Percentiles rank a stretch among this genome's conserved stretches.
phyloP scores from a whole-genome alignment of 2,329 filamentous ascomycete species.

The Fusarium neocosmosporiellum region DNA sequence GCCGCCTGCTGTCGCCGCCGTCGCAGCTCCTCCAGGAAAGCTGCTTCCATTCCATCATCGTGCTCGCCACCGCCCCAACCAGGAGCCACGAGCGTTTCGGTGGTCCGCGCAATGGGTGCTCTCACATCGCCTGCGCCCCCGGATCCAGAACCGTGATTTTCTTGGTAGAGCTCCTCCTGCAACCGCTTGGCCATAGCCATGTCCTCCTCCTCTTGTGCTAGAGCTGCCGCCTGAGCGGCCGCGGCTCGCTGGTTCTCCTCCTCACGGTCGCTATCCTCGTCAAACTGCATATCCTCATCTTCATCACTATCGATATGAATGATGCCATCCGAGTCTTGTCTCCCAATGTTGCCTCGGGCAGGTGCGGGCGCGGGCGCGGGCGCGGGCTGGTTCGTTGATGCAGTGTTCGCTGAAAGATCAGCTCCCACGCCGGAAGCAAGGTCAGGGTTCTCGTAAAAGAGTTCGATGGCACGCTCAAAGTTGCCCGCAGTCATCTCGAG shows the following conservation, averaged over 20 bases:
- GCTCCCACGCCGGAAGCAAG: conserved; percentile 57
- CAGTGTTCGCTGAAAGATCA: conserved; percentile 42
- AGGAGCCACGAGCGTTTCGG: conserved; percentile 89
- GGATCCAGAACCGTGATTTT: conserved; percentile 49
- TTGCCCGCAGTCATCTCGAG: conserved; percentile 87
- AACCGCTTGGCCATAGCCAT: conserved; percentile 91
- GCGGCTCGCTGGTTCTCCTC: conserved; percentile 56
- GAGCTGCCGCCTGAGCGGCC: conserved; percentile 52
- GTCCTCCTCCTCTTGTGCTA: conserved; percentile 82
- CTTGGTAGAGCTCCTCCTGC: conserved; percentile 90
- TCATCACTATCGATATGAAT: conserved; percentile 69
- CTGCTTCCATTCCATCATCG: conserved; percentile 64
- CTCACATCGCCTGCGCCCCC: conserved; percentile 72
- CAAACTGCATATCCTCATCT: conserved; percentile 57
- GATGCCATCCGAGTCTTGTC: conserved; percentile 52
- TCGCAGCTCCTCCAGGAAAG: conserved; percentile 74
- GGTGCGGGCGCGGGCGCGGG: conserved; percentile 45
- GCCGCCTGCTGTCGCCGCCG: conserved; percentile 49
- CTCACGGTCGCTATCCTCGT: conserved; percentile 52
- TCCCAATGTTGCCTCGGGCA: conserved; percentile 41
- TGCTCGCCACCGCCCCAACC: conserved; percentile 59
- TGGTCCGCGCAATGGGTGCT: conserved; percentile 90
- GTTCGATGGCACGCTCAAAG: conserved; percentile 84
- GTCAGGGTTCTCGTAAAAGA: conserved; percentile 91
- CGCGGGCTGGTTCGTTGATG: conserved; percentile 36